phyloP scores from a whole-genome alignment of 176 grass and related monocot species.

The Puya raimondii region DNA sequence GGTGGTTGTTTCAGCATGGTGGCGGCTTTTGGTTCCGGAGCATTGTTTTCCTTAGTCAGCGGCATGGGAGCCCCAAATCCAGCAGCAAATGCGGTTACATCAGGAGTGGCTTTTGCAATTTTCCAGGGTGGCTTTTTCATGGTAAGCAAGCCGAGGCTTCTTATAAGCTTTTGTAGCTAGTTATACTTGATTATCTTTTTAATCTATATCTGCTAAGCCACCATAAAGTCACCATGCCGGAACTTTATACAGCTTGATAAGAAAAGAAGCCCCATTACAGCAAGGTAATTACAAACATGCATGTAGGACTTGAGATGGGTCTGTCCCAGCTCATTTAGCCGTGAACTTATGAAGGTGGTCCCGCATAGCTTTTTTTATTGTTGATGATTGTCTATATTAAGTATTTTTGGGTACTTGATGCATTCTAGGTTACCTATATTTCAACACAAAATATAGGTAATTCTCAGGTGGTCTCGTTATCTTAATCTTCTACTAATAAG shows the following conservation, averaged over 20 bases:
- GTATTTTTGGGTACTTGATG: no score
- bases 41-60: conserved; percentile 78
- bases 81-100: conserved; percentile 34
- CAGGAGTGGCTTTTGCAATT: conserved; percentile 54
- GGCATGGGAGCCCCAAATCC: conserved; percentile 77
- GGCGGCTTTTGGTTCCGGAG: conserved; percentile 91
- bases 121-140: conserved; percentile 87
- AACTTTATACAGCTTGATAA: no score
- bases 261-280: no score
- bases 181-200: not conserved
- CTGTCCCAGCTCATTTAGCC: no score
- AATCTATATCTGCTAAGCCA: not conserved
- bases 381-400: no score
- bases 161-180: not conserved
- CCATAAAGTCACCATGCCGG: no score
- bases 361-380: no score
- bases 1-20: conserved; percentile 54
- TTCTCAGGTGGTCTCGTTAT: not conserved
- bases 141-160: conserved; percentile 29
- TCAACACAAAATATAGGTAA: not conserved
- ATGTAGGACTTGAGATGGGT: no score
- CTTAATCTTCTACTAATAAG: not conserved
- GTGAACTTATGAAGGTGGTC: no score
- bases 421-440: no score
- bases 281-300: no score